Conservation (phyloP, 768 basidiomycete genomes). For the Chalciporus chontae region DNA sequence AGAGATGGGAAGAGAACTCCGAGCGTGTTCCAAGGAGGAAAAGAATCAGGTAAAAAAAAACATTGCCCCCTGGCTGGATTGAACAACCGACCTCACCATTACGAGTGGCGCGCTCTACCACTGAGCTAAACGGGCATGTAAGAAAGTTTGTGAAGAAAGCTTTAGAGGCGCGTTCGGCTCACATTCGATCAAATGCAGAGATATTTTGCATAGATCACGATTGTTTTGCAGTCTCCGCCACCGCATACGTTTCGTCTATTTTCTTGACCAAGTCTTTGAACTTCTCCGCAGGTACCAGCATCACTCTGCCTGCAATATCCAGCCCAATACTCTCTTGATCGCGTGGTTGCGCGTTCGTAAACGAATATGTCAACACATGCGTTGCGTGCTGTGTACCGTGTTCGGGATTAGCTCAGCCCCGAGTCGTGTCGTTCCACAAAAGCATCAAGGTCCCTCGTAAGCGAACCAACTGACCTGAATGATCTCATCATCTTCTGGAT, state of each 20-base stretch:
- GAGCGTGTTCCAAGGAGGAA: no score
- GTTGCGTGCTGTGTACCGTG: constrained; percentile 16
- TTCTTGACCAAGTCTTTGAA: constrained; percentile 40
- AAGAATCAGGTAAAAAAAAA: not conserved
- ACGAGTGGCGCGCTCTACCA: constrained; percentile 38
- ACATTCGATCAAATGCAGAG: no score
- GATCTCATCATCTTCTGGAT: constrained; percentile 81
- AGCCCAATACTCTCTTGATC: constrained; percentile 69
- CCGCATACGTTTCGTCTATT: constrained; percentile 36
- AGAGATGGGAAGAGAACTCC: no score
- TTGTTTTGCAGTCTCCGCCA: constrained; percentile 1
- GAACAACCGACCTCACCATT: constrained; percentile 39
- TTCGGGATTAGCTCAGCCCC: not conserved
- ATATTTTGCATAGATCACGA: not conserved
- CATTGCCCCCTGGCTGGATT: constrained; percentile 35
- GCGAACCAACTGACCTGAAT: constrained; percentile 44
- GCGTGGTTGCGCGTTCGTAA: constrained; percentile 50
- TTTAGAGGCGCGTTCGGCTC: no score
- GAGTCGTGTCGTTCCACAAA: not conserved
- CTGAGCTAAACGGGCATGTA: constrained; percentile 33
- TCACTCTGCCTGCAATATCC: constrained; percentile 63
- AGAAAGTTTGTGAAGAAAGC: no score
- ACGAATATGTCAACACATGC: constrained; percentile 35
- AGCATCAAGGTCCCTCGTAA: not conserved
- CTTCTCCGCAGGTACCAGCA: constrained; percentile 50